A percentile compares a stretch with the other conserved stretches of the same genome.
Conservation (phyloP, 2,329 filamentous ascomycete species). For the Cadophora sp. region DNA sequence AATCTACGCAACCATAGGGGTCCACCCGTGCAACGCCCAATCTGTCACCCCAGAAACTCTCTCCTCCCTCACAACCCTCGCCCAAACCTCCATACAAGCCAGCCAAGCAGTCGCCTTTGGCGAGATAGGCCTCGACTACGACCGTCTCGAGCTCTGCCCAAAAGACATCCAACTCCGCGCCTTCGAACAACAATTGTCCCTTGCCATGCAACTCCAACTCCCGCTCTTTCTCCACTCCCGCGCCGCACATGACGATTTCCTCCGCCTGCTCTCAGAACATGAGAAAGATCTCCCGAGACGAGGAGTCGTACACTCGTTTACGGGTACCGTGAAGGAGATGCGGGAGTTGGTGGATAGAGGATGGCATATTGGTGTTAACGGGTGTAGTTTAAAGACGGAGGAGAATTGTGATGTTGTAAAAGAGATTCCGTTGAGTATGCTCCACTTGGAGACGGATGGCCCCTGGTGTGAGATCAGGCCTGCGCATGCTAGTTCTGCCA, state of each 20-base stretch:
- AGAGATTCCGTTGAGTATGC: slow-evolving; percentile 75
- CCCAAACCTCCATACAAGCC: slow-evolving; percentile 46
- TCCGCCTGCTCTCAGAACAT: slow-evolving; percentile 71
- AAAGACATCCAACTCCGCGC: slow-evolving; percentile 82
- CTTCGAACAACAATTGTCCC: slow-evolving; percentile 72
- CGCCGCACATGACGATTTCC: slow-evolving; percentile 86
- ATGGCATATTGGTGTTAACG: slow-evolving; percentile 93
- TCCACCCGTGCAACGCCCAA: slow-evolving; percentile 88
- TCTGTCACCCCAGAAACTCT: slow-evolving; percentile 74
- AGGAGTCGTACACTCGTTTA: slow-evolving; percentile 94
- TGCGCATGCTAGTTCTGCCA: slow-evolving; percentile 72
- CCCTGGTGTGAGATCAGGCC: slow-evolving; percentile 97
- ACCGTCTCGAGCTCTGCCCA: slow-evolving; percentile 83
- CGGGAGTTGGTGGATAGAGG: slow-evolving; percentile 78
- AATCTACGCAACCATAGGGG: slow-evolving; percentile 90
- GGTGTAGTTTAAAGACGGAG: slow-evolving; percentile 92
- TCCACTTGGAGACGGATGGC: slow-evolving; percentile 97
- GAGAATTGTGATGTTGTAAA: slow-evolving; percentile 89
- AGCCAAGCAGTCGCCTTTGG: slow-evolving; percentile 74
- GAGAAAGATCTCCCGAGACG: slow-evolving; percentile 71
- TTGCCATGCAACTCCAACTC: slow-evolving; percentile 62
- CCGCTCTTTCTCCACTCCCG: slow-evolving; percentile 93
- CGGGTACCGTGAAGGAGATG: slow-evolving; percentile 87
- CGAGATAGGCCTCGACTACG: slow-evolving; percentile 96
- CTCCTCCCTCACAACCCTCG: slow-evolving; percentile 65